Conservation (phyloP, 192 early-diverging fungal species). For the Glomus cerebriforme region DNA sequence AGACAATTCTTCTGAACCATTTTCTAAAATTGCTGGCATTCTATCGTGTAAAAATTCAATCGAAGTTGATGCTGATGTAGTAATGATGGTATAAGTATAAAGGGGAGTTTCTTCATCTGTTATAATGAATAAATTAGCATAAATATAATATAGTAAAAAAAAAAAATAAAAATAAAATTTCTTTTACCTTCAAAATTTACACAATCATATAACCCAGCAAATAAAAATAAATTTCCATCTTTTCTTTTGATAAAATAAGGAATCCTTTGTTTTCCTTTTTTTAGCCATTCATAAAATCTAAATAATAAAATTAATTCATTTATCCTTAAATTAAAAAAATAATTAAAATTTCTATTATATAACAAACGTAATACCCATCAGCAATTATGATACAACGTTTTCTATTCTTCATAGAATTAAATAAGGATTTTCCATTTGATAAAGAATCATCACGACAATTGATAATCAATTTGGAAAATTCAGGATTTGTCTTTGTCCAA, state of each 20-base stretch:
- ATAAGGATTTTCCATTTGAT: slow-evolving; percentile 47
- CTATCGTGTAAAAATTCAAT: slow-evolving; percentile 56
- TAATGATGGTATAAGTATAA: slow-evolving; percentile 55
- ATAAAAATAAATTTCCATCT: slow-evolving; percentile 52
- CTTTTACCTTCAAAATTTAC: slow-evolving; percentile 38
- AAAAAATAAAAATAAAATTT: background rate
- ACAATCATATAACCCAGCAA: slow-evolving; percentile 53
- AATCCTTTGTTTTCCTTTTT: slow-evolving; percentile 45
- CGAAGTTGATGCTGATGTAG: slow-evolving; percentile 45
- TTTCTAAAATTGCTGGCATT: slow-evolving; percentile 61
- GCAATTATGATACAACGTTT: slow-evolving; percentile 56
- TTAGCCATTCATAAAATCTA: slow-evolving; percentile 63
- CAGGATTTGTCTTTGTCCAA: slow-evolving; percentile 41
- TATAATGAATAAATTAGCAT: background rate
- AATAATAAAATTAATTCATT: background rate
- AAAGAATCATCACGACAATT: slow-evolving; percentile 60
- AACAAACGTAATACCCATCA: slow-evolving; percentile 45
- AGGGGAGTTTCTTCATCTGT: slow-evolving; percentile 32
- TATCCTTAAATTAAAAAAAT: background rate
- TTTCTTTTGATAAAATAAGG: slow-evolving; percentile 51
- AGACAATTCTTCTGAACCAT: slow-evolving; percentile 39
- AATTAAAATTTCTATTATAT: background rate
- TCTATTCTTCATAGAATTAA: slow-evolving; percentile 47
- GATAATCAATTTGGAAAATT: slow-evolving; percentile 43
- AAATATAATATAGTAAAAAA: background rate